Evolutionary conservation across 495 filamentous ascomycete species (phyloP), one percentile per base, ranked within the genome.

Genomic region (Talaromyces liani): DNA sequence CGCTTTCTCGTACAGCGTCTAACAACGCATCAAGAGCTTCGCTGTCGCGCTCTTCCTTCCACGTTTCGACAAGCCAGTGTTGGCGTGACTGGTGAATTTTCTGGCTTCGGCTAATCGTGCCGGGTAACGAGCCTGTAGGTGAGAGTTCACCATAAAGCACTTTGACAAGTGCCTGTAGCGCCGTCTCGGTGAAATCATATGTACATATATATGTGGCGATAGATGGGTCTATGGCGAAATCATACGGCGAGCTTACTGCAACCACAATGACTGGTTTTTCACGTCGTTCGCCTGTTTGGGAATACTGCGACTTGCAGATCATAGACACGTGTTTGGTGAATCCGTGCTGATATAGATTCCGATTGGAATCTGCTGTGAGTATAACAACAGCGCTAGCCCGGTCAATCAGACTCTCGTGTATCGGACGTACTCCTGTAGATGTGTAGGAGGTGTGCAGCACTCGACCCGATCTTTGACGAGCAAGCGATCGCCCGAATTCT

Each of bases 251-350:
- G 73, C 91, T 95, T 60, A 92, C 91, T 3, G 91, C 86, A n/a
- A 96, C 87, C 33, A 95, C 92, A 47, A 95, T 81, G 33, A 96
- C 74, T 6, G 86, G 86, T 68, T 85, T 88, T 67, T 85, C 84
- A 6, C 74, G 71, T 62, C 79, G 81, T 63, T 87, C 84, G 3
- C 82, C 84, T 6, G 82, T 73, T 7, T 77, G 70, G 9, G 80
- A 77, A 57, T 77, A 81, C 60, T 84, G 80, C 27, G 88, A 88
- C 73, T 90, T 92, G 73, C 92, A 96, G 73, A 96, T 92, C 87
- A 93, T 92, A n/a, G 91, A 86, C 25, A 95, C 88, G 66, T 96
- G 92, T 71, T 95, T 96, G 27, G 92, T 90, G 71, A 96, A 96
- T 0, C 91, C 91, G 59, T 91, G 86, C 71, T 96, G 92, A 65